Conservation (phyloP, 768 basidiomycete genomes). For the Collybia sp. region DNA sequence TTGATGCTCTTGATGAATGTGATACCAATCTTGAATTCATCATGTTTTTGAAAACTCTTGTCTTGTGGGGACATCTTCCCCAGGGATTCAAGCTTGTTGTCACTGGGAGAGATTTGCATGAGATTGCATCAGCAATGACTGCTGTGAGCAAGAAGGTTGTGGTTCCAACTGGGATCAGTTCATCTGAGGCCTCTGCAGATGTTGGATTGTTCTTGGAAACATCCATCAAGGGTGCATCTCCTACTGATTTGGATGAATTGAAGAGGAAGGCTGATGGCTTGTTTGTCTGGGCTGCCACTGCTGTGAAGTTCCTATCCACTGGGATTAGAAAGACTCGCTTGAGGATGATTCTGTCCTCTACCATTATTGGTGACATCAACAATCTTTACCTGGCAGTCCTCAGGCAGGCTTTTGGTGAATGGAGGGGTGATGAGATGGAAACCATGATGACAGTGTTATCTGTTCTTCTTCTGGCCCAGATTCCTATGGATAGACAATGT, state of each 20-base stretch:
- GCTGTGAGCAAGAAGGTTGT: neutral
- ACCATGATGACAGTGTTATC: neutral
- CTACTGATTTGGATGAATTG: constrained; percentile 1
- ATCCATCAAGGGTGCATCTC: neutral
- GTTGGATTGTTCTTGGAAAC: neutral
- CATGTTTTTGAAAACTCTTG: constrained; percentile 8
- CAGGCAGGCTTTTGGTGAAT: neutral
- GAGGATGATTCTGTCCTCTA: neutral
- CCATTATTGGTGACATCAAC: neutral
- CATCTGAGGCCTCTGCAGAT: neutral
- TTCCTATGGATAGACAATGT: neutral
- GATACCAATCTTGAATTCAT: constrained; percentile 5
- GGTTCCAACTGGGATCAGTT: neutral
- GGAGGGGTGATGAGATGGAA: neutral
- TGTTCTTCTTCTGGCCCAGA: neutral
- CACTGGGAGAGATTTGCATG: constrained; percentile 11
- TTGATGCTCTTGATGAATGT: constrained; percentile 22
- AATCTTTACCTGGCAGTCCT: neutral
- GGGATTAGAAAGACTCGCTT: constrained; percentile 5
- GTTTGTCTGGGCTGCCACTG: constrained; percentile 19
- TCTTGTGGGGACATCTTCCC: constrained; percentile 9
- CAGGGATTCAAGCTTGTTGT: constrained; percentile 12
- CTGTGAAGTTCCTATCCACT: constrained; percentile 12
- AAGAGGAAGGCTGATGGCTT: constrained; percentile 8
- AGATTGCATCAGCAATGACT: constrained; percentile 8